Evolutionary conservation across 768 basidiomycete genomes (phyloP).

Genomic region (Russula brevipes): DNA sequence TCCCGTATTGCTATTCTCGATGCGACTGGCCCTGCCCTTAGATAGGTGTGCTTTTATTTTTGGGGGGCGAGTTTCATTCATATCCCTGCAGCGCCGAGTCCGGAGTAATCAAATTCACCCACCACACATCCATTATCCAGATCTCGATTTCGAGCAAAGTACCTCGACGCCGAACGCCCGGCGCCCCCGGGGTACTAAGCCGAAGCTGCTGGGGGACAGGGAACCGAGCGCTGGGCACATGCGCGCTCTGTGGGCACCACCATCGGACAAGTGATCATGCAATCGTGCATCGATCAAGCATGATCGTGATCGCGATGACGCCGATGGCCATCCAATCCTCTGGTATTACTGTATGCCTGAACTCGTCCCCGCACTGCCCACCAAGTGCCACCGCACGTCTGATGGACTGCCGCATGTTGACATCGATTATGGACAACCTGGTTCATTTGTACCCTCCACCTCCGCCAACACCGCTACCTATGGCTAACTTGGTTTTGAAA

Average conservation of each 20-base stretch:
- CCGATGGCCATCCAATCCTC: background rate
- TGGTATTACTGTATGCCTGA: background rate
- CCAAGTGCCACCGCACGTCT: background rate
- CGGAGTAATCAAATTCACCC: background rate
- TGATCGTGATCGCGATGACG: background rate
- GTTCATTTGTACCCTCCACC: background rate
- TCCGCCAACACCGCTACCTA: background rate
- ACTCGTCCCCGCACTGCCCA: background rate
- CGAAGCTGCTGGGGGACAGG: background rate
- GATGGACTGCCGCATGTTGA: background rate
- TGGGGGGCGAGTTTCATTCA: background rate
- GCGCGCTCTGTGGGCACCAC: no score
- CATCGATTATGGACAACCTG: background rate
- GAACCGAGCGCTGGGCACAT: no score
- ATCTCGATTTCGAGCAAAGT: constrained; percentile 2
- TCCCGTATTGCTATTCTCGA: background rate
- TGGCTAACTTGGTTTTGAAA: constrained; percentile 1
- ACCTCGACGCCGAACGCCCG: background rate
- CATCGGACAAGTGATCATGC: background rate
- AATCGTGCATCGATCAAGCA: background rate
- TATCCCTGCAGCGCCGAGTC: background rate
- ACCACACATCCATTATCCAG: background rate
- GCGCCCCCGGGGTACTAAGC: background rate
- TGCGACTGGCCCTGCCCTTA: background rate
- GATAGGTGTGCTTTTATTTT: background rate